phyloP scores from a whole-genome alignment of 1,284 basidiomycete species.

The Taiwanofungus camphoratus region DNA sequence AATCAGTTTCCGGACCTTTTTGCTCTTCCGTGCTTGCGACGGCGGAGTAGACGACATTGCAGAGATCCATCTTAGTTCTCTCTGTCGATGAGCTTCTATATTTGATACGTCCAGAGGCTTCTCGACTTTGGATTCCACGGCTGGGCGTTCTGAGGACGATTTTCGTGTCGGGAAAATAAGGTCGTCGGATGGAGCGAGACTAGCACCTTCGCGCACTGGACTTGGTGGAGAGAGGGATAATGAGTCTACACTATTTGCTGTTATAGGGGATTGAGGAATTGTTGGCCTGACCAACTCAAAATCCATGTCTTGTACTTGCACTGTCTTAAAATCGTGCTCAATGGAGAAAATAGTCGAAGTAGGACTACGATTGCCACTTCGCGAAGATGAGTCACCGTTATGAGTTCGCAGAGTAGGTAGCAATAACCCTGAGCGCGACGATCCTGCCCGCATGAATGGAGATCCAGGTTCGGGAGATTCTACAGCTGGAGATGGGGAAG shows the following conservation, averaged over 20 bases:
- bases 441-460: not conserved
- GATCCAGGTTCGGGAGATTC: constrained; percentile 1
- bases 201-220: constrained; percentile 18
- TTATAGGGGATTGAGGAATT: constrained; percentile 39
- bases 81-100: constrained; percentile 66
- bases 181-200: constrained; percentile 31
- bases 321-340: constrained; percentile 36
- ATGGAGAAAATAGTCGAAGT: constrained; percentile 35
- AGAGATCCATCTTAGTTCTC: constrained; percentile 72
- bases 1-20: constrained; percentile 79
- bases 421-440: not conserved
- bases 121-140: constrained; percentile 4
- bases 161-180: constrained; percentile 2
- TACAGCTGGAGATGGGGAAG: not conserved
- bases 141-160: not conserved
- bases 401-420: constrained; percentile 1
- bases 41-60: constrained; percentile 60
- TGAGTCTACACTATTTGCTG: constrained; percentile 49
- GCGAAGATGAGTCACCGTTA: constrained; percentile 1
- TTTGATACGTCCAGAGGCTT: constrained; percentile 19
- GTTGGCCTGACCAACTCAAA: constrained; percentile 69
- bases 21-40: constrained; percentile 67
- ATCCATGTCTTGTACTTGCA: constrained; percentile 74
- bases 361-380: constrained; percentile 17
- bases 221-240: constrained; percentile 28